phyloP scores from a whole-genome alignment of 2,329 filamentous ascomycete species.

The Daldinia eschscholtzii region DNA sequence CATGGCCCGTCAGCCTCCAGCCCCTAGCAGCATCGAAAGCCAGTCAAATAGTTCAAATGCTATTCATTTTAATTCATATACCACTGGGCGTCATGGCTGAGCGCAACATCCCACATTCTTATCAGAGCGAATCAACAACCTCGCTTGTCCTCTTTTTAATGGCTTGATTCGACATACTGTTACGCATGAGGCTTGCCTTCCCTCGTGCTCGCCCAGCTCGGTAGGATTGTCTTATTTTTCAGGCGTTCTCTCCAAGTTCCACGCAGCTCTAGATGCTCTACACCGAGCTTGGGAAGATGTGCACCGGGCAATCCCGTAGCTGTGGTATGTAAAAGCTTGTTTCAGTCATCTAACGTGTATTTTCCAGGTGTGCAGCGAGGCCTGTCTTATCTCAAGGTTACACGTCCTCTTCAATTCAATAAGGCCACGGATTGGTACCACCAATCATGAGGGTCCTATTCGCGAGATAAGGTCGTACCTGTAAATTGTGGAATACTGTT shows the following conservation, averaged over 20 bases:
- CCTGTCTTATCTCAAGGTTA: slow-evolving; percentile 20
- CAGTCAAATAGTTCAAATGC: neutral
- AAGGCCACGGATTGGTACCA: slow-evolving; percentile 13
- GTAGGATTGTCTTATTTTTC: neutral
- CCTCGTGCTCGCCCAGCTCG: neutral
- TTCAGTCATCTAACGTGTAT: neutral
- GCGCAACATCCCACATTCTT: slow-evolving; percentile 11
- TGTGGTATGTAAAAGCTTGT: neutral
- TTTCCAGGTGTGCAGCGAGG: neutral
- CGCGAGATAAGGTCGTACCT: slow-evolving; percentile 30
- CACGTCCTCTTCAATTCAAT: slow-evolving; percentile 31
- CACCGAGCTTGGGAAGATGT: neutral
- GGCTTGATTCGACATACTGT: neutral
- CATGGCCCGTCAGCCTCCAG: neutral
- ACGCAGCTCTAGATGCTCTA: slow-evolving; percentile 16
- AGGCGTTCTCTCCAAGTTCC: slow-evolving; percentile 6
- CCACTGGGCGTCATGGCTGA: slow-evolving; percentile 15
- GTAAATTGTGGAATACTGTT: neutral
- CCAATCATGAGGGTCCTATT: slow-evolving; percentile 18
- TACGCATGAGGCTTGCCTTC: slow-evolving; percentile 8
- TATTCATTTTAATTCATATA: slow-evolving; percentile 13
- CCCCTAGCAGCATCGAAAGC: neutral
- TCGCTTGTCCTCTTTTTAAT: neutral
- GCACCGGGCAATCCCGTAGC: neutral
- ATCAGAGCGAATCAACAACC: slow-evolving; percentile 19